Percentiles rank a stretch among this genome's conserved stretches.
Evolutionary conservation across 75 land plant species (phyloP).

Genomic region (Larix kaempferi): DNA sequence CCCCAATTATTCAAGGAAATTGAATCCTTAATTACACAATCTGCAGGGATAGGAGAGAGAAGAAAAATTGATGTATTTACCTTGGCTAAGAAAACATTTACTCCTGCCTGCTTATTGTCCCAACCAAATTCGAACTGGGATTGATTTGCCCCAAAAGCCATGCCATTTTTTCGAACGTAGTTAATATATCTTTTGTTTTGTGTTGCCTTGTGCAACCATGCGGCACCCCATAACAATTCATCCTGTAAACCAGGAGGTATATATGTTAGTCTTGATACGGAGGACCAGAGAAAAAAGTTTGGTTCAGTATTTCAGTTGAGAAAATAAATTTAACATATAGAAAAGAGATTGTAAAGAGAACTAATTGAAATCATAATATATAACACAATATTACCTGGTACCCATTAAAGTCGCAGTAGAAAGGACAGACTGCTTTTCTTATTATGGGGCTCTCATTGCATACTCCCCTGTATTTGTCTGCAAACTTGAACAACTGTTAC

Average conservation of each 20-base stretch:
- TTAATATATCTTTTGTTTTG: constrained; percentile 47
- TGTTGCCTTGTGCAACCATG: constrained; percentile 94
- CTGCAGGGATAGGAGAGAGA: too few species aligned
- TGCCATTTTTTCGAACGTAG: constrained; percentile 66
- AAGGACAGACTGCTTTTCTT: constrained; percentile 61
- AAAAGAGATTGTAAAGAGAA: too few species aligned
- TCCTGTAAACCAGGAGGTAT: constrained; percentile 29
- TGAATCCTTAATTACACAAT: too few species aligned
- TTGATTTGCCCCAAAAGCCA: constrained; percentile 58
- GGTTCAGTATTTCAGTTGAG: too few species aligned
- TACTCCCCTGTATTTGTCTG: constrained; percentile 29
- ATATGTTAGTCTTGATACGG: too few species aligned
- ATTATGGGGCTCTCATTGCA: constrained; percentile 19
- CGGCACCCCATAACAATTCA: constrained; percentile 93
- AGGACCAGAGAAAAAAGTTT: too few species aligned
- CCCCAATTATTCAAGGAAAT: too few species aligned
- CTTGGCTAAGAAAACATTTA: constrained; percentile 83
- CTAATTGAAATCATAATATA: too few species aligned
- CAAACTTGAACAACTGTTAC: constrained; percentile 25
- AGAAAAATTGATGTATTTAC: constrained; percentile 18
- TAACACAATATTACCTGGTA: constrained; percentile 44
- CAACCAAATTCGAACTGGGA: constrained; percentile 70
- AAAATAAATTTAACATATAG: too few species aligned
- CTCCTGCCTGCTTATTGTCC: constrained; percentile 97
- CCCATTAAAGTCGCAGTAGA: constrained; percentile 84